phyloP scores from a whole-genome alignment of 164 flowering plant genomes.

The Protea cynaroides region DNA sequence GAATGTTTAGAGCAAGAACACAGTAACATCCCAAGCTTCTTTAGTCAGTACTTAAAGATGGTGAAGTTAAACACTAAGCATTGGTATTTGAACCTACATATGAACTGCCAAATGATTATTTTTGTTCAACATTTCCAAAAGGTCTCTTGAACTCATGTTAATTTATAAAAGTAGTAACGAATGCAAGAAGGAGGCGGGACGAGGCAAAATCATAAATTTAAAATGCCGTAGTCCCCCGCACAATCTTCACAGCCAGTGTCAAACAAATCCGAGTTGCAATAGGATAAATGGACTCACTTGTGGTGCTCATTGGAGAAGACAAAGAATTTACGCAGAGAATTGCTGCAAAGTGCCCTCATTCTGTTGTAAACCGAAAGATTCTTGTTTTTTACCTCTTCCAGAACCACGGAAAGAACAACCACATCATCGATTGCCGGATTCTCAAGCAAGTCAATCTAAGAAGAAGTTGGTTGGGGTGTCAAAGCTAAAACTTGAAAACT shows the following conservation, averaged over 20 bases:
- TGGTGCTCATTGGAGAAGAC: constrained; percentile 90
- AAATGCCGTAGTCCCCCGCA: too few relatives aligned
- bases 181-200: too few relatives aligned
- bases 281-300: constrained; percentile 44
- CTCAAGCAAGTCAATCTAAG: constrained; percentile 94
- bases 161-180: too few relatives aligned
- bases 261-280: background rate
- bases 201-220: too few relatives aligned
- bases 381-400: constrained; percentile 88
- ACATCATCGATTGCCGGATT: constrained; percentile 79
- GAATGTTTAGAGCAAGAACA: background rate
- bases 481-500: background rate
- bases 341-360: constrained; percentile 68
- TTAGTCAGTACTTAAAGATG: background rate
- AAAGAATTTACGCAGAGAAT: constrained; percentile 53
- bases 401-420: constrained; percentile 72
- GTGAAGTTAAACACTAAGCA: too few relatives aligned
- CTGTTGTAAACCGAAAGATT: constrained; percentile 76
- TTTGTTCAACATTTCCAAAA: too few relatives aligned
- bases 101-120: too few relatives aligned
- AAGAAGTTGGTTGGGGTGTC: background rate
- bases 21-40: background rate
- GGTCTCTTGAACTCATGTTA: too few relatives aligned
- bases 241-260: too few relatives aligned
- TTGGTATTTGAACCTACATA: too few relatives aligned